Conservation (phyloP, 2,329 filamentous ascomycete genomes). For the Colletotrichum siamense region DNA sequence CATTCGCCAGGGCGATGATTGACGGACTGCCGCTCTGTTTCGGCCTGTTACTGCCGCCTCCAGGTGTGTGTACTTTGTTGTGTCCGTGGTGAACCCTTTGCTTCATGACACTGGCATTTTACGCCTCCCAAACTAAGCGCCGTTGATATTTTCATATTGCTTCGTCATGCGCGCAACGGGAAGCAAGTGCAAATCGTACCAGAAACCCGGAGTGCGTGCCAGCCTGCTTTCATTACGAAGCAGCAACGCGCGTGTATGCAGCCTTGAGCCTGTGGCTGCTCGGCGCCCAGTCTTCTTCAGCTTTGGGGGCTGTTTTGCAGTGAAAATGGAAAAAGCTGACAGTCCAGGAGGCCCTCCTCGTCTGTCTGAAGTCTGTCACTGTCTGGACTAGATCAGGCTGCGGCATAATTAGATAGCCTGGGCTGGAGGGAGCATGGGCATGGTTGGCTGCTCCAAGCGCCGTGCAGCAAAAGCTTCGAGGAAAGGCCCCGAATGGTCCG, state of each 20-base stretch:
- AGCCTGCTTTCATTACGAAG: slow-evolving; percentile 5
- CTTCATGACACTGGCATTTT: background rate
- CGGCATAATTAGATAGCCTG: background rate
- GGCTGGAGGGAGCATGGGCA: background rate
- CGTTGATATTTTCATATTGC: background rate
- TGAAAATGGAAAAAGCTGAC: background rate
- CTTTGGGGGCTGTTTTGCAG: slow-evolving; percentile 9
- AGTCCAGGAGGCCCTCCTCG: background rate
- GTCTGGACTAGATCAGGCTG: background rate
- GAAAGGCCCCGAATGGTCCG: background rate
- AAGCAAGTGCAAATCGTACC: background rate
- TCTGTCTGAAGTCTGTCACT: background rate
- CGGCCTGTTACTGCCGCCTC: background rate
- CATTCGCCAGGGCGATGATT: slow-evolving; percentile 9
- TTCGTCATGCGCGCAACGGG: background rate
- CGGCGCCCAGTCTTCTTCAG: background rate
- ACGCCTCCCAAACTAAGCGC: background rate
- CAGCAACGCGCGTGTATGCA: background rate
- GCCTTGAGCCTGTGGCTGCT: background rate
- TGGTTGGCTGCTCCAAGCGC: slow-evolving; percentile 21
- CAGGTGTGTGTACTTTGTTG: background rate
- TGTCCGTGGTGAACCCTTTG: background rate
- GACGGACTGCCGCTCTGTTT: slow-evolving; percentile 10
- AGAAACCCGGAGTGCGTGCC: background rate
- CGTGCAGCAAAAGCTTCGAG: background rate